These are phyloP conservation scores for Sporothrix protearum DNA, from an alignment of 2,329 filamentous ascomycete species.

Conservation along the genomic window DNA sequence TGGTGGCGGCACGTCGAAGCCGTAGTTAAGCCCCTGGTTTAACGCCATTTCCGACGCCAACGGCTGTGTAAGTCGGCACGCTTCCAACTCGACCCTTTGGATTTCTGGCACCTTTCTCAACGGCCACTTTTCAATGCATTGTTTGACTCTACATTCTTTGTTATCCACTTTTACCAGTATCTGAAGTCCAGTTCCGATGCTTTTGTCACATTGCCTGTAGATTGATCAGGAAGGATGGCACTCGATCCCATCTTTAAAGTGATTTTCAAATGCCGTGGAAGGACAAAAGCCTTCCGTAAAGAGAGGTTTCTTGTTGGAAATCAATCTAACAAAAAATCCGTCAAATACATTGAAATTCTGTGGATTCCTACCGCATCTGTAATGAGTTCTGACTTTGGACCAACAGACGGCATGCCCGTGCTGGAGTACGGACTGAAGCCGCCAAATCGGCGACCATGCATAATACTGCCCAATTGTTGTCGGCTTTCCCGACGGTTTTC, in stretches of 20 bases:
- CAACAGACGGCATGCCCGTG: background rate
- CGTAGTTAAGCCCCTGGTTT: constrained; percentile 7
- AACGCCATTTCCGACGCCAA: constrained; percentile 11
- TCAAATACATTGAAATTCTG: no score
- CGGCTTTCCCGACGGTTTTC: background rate
- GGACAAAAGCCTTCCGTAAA: no score
- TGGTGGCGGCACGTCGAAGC: background rate
- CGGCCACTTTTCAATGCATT: background rate
- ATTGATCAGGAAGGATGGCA: background rate
- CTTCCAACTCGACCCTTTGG: background rate
- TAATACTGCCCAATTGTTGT: constrained; percentile 1
- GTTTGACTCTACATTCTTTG: background rate
- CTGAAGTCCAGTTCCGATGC: background rate
- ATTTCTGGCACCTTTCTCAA: background rate
- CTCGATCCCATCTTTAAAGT: no score
- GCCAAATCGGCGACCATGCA: background rate
- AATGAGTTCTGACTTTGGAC: background rate
- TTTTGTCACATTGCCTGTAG: background rate
- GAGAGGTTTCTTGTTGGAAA: no score
- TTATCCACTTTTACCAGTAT: background rate
- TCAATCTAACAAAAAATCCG: no score
- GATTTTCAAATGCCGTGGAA: no score
- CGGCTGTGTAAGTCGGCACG: background rate
- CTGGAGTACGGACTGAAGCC: background rate
- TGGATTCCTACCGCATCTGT: background rate